These are phyloP conservation scores for Paraphoma chrysanthemicola DNA, from an alignment of 2,329 filamentous ascomycete species.

Conservation along the genomic window DNA sequence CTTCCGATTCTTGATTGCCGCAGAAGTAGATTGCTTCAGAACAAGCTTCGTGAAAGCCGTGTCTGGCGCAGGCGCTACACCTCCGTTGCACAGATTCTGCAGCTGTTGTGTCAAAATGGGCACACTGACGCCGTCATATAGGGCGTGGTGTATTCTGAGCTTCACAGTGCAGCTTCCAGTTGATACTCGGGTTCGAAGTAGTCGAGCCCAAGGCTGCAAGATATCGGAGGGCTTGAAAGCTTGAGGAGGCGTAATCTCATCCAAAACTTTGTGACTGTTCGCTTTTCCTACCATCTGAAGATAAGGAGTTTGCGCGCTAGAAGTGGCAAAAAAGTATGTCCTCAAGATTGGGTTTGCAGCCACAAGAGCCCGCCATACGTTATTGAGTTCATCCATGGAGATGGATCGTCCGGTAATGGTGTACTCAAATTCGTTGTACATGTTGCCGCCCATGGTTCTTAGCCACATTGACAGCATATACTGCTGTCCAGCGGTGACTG, in stretches of 20 bases:
- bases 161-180: slow-evolving; percentile 45
- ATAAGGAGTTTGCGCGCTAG: slow-evolving; percentile 58
- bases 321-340: slow-evolving; percentile 68
- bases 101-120: slow-evolving; percentile 66
- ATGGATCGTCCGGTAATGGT: slow-evolving; percentile 51
- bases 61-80: slow-evolving; percentile 15
- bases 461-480: slow-evolving; percentile 84
- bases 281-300: slow-evolving; percentile 66
- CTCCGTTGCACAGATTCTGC: slow-evolving; percentile 50
- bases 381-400: slow-evolving; percentile 52
- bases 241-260: neutral
- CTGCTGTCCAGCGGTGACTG: slow-evolving; percentile 76
- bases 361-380: slow-evolving; percentile 69
- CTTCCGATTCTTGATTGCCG: slow-evolving; percentile 34
- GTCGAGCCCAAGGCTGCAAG: slow-evolving; percentile 42
- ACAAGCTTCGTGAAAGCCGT: slow-evolving; percentile 53
- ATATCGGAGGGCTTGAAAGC: neutral
- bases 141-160: slow-evolving; percentile 76
- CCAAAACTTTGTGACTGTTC: neutral
- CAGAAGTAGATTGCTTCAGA: slow-evolving; percentile 17
- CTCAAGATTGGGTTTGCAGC: slow-evolving; percentile 69
- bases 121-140: slow-evolving; percentile 87
- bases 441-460: slow-evolving; percentile 68
- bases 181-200: slow-evolving; percentile 37
- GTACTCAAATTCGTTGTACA: slow-evolving; percentile 77